A percentile compares a stretch with the other conserved stretches of the same genome.
phyloP scores from a whole-genome alignment of 192 early-diverging fungal genomes.

The Entophlyctis helioformis region DNA sequence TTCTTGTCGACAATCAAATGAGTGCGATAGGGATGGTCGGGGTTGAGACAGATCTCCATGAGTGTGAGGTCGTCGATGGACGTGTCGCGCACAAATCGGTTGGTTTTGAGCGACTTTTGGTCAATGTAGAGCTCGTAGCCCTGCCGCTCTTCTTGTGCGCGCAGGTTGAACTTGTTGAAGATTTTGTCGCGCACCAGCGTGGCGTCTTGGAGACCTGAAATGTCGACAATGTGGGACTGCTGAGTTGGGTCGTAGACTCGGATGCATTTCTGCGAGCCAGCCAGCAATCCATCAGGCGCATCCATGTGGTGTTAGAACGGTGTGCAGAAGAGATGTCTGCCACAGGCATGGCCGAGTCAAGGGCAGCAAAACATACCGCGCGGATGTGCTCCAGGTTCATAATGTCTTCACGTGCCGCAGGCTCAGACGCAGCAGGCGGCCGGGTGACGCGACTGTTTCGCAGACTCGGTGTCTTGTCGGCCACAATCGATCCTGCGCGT shows the following conservation, averaged over 20 bases:
- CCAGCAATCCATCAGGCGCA: too few species aligned
- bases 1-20: constrained; percentile 4
- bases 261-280: constrained; percentile 37
- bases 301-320: too few species aligned
- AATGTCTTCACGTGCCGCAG: too few species aligned
- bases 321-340: too few species aligned
- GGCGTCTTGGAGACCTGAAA: constrained; percentile 47
- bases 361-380: too few species aligned
- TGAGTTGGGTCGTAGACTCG: constrained; percentile 63
- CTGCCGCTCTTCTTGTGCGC: neutral
- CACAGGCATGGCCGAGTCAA: too few species aligned
- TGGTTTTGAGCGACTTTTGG: constrained; percentile 1
- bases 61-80: constrained; percentile 8
- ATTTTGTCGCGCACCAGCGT: constrained; percentile 54
- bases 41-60: constrained; percentile 3
- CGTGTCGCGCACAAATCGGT: constrained; percentile 6
- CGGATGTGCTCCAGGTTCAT: too few species aligned
- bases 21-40: constrained; percentile 4
- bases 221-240: constrained; percentile 57
- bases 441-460: too few species aligned
- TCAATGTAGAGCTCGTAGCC: constrained; percentile 5
- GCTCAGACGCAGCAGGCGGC: too few species aligned
- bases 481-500: too few species aligned
- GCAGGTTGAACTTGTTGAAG: constrained; percentile 62
- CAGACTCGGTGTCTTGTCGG: too few species aligned